These are phyloP conservation scores for Trichoderma sp. DNA, from an alignment of 2,329 filamentous ascomycete species.

Conservation along the genomic window DNA sequence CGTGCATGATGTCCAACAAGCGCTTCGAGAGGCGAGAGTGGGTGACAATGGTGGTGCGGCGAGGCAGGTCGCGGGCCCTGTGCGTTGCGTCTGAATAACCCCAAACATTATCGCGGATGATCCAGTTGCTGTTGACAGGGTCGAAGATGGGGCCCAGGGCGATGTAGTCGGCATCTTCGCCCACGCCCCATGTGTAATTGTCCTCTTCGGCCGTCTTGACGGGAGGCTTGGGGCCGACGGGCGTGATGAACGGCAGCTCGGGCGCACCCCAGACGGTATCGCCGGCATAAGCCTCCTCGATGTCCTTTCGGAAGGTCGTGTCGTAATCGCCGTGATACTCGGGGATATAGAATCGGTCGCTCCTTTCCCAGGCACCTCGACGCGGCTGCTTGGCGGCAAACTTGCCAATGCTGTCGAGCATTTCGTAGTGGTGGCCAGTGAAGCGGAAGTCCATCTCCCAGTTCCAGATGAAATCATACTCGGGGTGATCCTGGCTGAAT, in stretches of 20 bases:
- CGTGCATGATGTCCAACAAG: constrained; percentile 75
- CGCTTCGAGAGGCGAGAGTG: constrained; percentile 72
- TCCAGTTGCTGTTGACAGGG: constrained; percentile 71
- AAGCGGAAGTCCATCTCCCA: constrained; percentile 84
- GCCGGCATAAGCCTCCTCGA: constrained; percentile 57
- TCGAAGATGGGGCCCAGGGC: constrained; percentile 81
- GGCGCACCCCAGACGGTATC: constrained; percentile 68
- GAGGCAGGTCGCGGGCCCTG: constrained; percentile 60
- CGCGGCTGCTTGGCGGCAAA: constrained; percentile 71
- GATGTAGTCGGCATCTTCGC: constrained; percentile 73
- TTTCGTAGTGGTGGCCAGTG: constrained; percentile 79
- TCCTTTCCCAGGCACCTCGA: constrained; percentile 73
- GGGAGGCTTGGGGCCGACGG: constrained; percentile 66
- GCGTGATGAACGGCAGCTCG: constrained; percentile 60
- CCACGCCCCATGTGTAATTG: constrained; percentile 74
- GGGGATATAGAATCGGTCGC: constrained; percentile 72
- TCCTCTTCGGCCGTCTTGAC: constrained; percentile 61
- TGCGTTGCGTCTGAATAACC: constrained; percentile 61
- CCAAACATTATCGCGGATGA: constrained; percentile 68
- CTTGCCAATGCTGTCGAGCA: constrained; percentile 65
- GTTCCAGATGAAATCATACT: constrained; percentile 84
- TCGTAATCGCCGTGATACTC: constrained; percentile 67
- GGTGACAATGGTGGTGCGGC: constrained; percentile 76
- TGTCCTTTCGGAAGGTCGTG: constrained; percentile 65
- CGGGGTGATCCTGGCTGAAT: constrained; percentile 73